A percentile compares a stretch with the other conserved stretches of the same genome.
These are phyloP conservation scores for Podila epigama DNA, from an alignment of 192 early-diverging fungal genomes.

Conservation along the genomic window DNA sequence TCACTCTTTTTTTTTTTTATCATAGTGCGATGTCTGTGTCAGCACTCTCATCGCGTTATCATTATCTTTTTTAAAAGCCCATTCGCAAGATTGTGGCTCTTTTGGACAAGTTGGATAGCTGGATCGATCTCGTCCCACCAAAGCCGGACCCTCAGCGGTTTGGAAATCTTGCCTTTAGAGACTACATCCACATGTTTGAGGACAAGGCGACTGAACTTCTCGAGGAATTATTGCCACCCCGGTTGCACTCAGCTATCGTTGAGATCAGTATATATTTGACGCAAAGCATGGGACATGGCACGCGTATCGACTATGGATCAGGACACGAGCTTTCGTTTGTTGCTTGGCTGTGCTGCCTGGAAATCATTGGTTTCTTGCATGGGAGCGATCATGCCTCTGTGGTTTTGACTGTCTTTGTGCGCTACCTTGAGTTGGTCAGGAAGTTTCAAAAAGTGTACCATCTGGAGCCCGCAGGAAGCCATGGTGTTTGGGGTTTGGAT, in stretches of 20 bases:
- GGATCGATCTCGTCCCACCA: conserved; percentile 85
- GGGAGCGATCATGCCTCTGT: conserved; percentile 74
- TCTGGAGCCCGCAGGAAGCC: conserved; percentile 95
- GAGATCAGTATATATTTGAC: conserved; percentile 82
- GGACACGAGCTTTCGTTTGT: conserved; percentile 95
- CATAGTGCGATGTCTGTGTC: not conserved
- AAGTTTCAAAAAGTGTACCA: conserved; percentile 82
- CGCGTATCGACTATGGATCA: conserved; percentile 95
- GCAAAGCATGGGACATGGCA: conserved; percentile 84
- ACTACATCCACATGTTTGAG: conserved; percentile 59
- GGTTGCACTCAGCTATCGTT: conserved; percentile 57
- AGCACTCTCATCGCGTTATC: not conserved
- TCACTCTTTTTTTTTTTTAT: not conserved
- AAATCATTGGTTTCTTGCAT: conserved; percentile 67
- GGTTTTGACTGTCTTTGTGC: conserved; percentile 76
- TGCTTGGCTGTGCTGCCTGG: conserved; percentile 83
- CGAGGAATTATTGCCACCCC: conserved; percentile 34
- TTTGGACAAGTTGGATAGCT: conserved; percentile 70
- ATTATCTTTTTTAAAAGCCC: conserved; percentile 38
- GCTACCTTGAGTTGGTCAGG: conserved; percentile 84
- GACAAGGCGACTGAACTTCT: conserved; percentile 43
- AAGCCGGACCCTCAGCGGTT: conserved; percentile 78
- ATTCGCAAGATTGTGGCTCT: conserved; percentile 60
- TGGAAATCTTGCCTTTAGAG: conserved; percentile 92
- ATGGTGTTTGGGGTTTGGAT: conserved; percentile 97